Evolutionary conservation across 345 rosid species (phyloP), one percentile per base, ranked within the genome.

Genomic region (Acer saccharum): DNA sequence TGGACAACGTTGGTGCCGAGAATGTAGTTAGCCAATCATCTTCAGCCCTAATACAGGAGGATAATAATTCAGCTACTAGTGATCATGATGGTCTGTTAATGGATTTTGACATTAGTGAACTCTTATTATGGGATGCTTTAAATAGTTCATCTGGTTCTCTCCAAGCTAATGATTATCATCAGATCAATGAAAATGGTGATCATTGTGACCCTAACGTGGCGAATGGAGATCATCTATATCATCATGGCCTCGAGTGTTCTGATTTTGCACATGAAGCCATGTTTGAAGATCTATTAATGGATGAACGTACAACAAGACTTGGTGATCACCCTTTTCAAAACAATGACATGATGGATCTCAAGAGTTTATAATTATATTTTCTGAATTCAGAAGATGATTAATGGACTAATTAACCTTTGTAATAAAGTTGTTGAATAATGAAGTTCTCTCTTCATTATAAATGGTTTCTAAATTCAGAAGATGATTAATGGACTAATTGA

Each of bases 51-150:
- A 3, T 32, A 32, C 68, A 4, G 32, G 76, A 41, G 29, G 50
- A 71, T 50, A 39, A 54, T 68, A 39, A 71, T 68, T 72, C 74
- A 14, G 32, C 68, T 48, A 13, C 35, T 32, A 32, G 35, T 32
- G 35, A 32, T 29, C 32, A 13, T n/a, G 39, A 67, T n/a, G 52
- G 58, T 68, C 50, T 35, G 46, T 71, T 60, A 4, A 27, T 61
- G 32, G 74, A 79, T 46, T 44, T 73, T 61, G 69, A 79, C 44
- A 46, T 79, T 62, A 54, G 68, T 0, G 74, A 67, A 11, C 80
- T 77, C 9, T 13, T 71, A 52, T 9, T 77, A 16, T 44, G 75
- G 17, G 74, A 50, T 14, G 32, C 35, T 27, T 44, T 50, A n/a
- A 43, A 2, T 58, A n/a, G 27, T n/a, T 60, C 64, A 60, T 12